These are phyloP conservation scores for Apostasia ramifera DNA, from an alignment of 106 monocot species.

Conservation along the genomic window DNA sequence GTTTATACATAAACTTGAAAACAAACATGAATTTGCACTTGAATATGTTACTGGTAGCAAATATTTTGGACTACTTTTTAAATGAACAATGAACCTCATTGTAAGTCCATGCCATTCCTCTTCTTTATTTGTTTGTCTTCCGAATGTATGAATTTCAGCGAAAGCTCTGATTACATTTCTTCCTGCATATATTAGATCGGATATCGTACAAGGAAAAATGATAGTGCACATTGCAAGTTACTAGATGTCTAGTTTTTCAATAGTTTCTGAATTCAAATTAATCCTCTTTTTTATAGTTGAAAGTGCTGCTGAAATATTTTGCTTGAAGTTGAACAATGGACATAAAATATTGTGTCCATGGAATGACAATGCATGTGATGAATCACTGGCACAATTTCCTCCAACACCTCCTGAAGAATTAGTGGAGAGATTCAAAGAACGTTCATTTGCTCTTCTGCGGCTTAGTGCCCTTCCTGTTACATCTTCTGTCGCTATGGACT, in stretches of 20 bases:
- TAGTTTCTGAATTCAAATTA: background rate
- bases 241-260: background rate
- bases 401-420: constrained; percentile 58
- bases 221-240: background rate
- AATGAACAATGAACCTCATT: too few relatives aligned
- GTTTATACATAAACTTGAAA: too few relatives aligned
- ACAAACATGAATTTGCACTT: too few relatives aligned
- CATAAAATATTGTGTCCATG: constrained; percentile 92
- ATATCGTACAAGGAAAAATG: background rate
- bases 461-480: constrained; percentile 70
- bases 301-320: constrained; percentile 94
- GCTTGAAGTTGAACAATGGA: constrained; percentile 85
- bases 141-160: background rate
- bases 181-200: too few relatives aligned
- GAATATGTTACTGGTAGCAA: too few relatives aligned
- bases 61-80: too few relatives aligned
- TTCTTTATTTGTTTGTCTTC: too few relatives aligned
- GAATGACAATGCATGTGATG: constrained; percentile 94
- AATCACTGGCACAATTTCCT: constrained; percentile 63
- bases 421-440: constrained; percentile 56
- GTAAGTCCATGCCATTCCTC: too few relatives aligned
- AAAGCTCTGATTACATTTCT: too few relatives aligned
- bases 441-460: constrained; percentile 27
- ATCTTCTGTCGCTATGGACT: constrained; percentile 53
- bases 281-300: constrained; percentile 57